phyloP scores from a whole-genome alignment of 2,329 filamentous ascomycete species.

The Fusarium mundagurra region DNA sequence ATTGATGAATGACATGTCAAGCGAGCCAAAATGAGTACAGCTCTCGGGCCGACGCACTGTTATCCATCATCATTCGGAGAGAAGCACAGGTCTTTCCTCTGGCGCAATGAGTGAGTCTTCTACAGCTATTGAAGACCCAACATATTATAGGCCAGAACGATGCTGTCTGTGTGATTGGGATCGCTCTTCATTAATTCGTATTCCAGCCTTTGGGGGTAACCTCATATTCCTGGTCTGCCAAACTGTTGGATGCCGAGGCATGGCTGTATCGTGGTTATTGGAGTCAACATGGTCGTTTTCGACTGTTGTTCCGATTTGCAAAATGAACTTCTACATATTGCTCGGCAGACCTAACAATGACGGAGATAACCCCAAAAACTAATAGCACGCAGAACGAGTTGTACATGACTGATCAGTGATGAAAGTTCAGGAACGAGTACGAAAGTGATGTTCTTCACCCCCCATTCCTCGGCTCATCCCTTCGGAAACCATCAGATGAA shows the following conservation, averaged over 20 bases:
- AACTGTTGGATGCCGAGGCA: background rate
- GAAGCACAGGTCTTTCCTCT: background rate
- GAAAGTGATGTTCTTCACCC: background rate
- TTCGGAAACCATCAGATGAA: slow-evolving; percentile 1
- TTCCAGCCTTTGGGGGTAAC: background rate
- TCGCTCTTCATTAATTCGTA: background rate
- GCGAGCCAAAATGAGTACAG: background rate
- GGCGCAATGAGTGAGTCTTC: background rate
- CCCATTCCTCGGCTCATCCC: background rate
- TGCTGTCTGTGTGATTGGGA: too few relatives aligned
- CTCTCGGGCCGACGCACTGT: background rate
- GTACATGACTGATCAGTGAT: background rate
- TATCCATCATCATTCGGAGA: background rate
- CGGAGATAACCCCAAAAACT: background rate
- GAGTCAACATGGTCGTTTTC: background rate
- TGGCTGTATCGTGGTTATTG: background rate
- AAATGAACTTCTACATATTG: background rate
- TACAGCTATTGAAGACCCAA: background rate
- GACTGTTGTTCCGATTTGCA: background rate
- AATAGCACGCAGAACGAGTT: background rate
- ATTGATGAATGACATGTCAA: background rate
- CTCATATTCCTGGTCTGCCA: background rate
- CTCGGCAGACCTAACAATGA: background rate
- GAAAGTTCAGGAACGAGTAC: background rate
- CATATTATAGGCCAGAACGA: background rate